Evolutionary conservation across 2,329 filamentous ascomycete species (phyloP).

Genomic region (Colletotrichum scovillei): DNA sequence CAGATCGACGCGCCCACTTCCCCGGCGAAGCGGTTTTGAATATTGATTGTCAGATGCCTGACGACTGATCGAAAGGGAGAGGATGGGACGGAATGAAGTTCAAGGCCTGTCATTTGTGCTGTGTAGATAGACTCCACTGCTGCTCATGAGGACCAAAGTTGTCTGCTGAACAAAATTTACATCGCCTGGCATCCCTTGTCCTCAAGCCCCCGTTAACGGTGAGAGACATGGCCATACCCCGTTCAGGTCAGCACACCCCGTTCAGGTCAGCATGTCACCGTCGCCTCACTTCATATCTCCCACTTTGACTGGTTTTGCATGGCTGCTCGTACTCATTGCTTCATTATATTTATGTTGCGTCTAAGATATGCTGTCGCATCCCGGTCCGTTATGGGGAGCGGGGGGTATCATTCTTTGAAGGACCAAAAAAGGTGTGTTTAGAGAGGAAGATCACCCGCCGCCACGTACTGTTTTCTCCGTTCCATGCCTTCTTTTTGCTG

Average conservation of each 20-base stretch:
- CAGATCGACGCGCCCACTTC: not conserved
- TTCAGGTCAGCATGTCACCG: not conserved
- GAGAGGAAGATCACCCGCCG: not conserved
- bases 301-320: not conserved
- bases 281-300: not conserved
- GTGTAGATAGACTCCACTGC: not conserved
- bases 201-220: not conserved
- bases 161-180: not conserved
- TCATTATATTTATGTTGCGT: conserved; percentile 34
- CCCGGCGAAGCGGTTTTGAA: not conserved
- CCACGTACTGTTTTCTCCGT: not conserved
- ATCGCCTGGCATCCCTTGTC: conserved; percentile 1
- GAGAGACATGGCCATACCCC: not conserved
- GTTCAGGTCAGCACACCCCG: not conserved
- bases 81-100: not conserved
- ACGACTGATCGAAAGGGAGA: not conserved
- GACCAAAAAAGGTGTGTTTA: conserved; percentile 4
- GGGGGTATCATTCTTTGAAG: conserved; percentile 36
- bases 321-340: conserved; percentile 23
- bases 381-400: conserved; percentile 25
- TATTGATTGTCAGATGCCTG: not conserved
- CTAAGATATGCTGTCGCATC: conserved; percentile 28
- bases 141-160: not conserved
- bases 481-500: not conserved
- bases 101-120: not conserved